Conservation (phyloP, 371 early-diverging fungal genomes). For the Mortierella sp. region DNA sequence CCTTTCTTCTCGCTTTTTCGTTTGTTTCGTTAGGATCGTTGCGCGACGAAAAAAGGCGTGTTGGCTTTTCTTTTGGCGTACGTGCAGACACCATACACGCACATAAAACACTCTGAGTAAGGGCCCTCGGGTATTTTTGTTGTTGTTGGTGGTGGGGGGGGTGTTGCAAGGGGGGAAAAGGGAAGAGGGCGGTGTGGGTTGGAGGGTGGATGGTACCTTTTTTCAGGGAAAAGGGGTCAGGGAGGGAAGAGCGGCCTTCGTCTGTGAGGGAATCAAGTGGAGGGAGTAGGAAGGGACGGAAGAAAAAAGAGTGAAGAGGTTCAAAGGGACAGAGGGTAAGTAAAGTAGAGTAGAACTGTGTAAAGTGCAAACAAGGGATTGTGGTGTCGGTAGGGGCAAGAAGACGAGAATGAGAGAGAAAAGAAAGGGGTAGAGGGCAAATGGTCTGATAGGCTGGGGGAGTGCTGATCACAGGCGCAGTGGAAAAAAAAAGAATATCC, state of each 20-base stretch:
- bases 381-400: background rate
- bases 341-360: background rate
- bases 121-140: background rate
- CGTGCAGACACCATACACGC: background rate
- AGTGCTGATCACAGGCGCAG: slow-evolving; percentile 10
- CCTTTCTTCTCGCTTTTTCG: background rate
- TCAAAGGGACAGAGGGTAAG: background rate
- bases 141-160: background rate
- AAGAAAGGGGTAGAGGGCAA: background rate
- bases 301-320: background rate
- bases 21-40: background rate
- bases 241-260: background rate
- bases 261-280: background rate
- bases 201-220: background rate
- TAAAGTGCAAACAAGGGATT: background rate
- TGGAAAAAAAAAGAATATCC: background rate
- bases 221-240: background rate
- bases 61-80: background rate
- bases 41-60: background rate
- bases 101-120: background rate
- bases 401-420: background rate
- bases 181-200: background rate
- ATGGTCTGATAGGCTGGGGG: background rate
- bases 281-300: background rate
- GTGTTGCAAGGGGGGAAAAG: background rate